Percentiles rank a stretch among this genome's conserved stretches.
These are phyloP conservation scores for Thalassiosira profunda DNA, from an alignment of 108 stramenopile genomes.

Conservation along the genomic window DNA sequence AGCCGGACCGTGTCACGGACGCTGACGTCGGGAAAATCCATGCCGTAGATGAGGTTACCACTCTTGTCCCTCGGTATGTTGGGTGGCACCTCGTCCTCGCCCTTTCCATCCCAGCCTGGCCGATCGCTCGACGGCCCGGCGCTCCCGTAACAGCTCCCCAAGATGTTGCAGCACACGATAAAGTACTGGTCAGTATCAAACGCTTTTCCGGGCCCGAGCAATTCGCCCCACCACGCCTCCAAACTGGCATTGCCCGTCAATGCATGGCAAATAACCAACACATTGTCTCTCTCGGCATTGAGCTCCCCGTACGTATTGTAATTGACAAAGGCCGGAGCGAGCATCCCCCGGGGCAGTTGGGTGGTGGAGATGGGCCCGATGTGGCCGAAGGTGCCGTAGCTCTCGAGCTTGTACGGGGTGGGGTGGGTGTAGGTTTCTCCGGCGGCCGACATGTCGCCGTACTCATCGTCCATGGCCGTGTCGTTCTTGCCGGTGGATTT, in stretches of 20 bases:
- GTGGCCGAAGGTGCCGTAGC: constrained; percentile 41
- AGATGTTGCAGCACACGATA: constrained; percentile 90
- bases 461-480: constrained; percentile 87
- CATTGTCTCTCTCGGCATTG: constrained; percentile 86
- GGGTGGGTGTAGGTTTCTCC: constrained; percentile 73
- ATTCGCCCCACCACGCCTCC: constrained; percentile 94
- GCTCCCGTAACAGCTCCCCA: constrained; percentile 92
- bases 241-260: constrained; percentile 95
- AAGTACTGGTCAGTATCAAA: constrained; percentile 95
- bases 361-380: neutral
- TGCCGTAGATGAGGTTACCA: constrained; percentile 64
- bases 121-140: constrained; percentile 74
- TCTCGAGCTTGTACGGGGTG: constrained; percentile 71
- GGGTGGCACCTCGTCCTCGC: too few species aligned
- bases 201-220: constrained; percentile 85
- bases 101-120: constrained; percentile 56
- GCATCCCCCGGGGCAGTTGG: constrained; percentile 47
- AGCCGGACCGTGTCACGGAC: constrained; percentile 90
- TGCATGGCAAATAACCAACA: constrained; percentile 95
- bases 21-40: constrained; percentile 88
- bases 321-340: constrained; percentile 79
- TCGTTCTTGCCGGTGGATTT: constrained; percentile 12
- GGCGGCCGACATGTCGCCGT: constrained; percentile 83
- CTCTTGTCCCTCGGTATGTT: constrained; percentile 32
- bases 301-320: constrained; percentile 94